Conservation (phyloP, 805 yeast species). For the Ogataea pilisensis region DNA sequence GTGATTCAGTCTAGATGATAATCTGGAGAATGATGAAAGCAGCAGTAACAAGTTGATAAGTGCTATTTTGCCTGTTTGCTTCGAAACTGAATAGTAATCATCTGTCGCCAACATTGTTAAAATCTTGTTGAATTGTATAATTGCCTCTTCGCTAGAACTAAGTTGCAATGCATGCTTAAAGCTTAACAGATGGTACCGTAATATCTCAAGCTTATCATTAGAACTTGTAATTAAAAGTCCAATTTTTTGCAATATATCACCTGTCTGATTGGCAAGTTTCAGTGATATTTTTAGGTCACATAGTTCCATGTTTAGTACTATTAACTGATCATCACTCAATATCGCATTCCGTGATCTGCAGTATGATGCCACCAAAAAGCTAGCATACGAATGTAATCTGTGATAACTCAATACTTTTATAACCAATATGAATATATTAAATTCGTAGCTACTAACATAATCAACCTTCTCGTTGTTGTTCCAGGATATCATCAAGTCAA, state of each 20-base stretch:
- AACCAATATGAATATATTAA: conserved; percentile 25
- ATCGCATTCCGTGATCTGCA: neutral
- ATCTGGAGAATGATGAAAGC: conserved; percentile 34
- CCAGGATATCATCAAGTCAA: conserved; percentile 9
- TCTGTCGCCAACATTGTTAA: conserved; percentile 24
- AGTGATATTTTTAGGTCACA: conserved; percentile 4
- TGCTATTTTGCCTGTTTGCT: conserved; percentile 16
- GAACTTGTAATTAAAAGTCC: conserved; percentile 13
- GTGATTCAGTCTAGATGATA: conserved; percentile 27
- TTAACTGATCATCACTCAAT: conserved; percentile 4
- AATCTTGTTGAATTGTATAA: conserved; percentile 25
- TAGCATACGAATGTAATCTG: conserved; percentile 11
- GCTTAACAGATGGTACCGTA: conserved; percentile 26
- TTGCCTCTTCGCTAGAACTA: conserved; percentile 21
- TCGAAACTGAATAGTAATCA: conserved; percentile 28
- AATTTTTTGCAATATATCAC: neutral
- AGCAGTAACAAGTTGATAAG: conserved; percentile 20
- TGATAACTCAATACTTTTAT: conserved; percentile 24
- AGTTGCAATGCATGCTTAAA: conserved; percentile 26
- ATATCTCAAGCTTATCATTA: conserved; percentile 15
- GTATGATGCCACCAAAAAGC: conserved; percentile 12
- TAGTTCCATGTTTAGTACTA: conserved; percentile 3
- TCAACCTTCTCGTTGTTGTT: neutral
- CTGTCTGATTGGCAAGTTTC: conserved; percentile 8
- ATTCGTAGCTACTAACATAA: conserved; percentile 26